Base-by-base conservation (phyloP, 192 early-diverging fungal genomes). In the Entomortierella chlamydospora region DNA sequence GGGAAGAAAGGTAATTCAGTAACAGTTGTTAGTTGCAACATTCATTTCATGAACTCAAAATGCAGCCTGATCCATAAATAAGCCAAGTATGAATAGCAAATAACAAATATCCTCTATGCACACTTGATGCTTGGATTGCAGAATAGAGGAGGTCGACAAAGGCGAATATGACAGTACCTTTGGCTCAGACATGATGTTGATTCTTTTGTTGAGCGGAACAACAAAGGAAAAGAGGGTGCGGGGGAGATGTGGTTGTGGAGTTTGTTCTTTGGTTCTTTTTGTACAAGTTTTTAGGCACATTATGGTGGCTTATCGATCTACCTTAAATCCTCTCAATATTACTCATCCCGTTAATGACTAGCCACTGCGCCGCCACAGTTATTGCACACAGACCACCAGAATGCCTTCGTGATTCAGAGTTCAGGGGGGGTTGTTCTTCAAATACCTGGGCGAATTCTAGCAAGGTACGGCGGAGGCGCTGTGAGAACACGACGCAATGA, bases 111-210 rank as follows among this genome's bases (percentile, higher is more conserved):
- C n/a, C n/a, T n/a, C n/a, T n/a, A n/a, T n/a, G n/a, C n/a, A n/a
- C n/a, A n/a, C n/a, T n/a, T n/a, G n/a, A n/a, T n/a, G n/a, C n/a
- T n/a, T n/a, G n/a, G n/a, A n/a, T n/a, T n/a, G n/a, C n/a, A n/a
- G n/a, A n/a, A n/a, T n/a, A n/a, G n/a, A n/a, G n/a, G n/a, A n/a
- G n/a, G n/a, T n/a, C n/a, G n/a, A n/a, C n/a, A 7, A 8, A 51
- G 50, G 18, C 23, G 6, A 22, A 17, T 51, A 5, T 17, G 13
- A 41, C 39, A 47, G 64, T 77, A 77, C 73, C 73, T 77, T 77
- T 67, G 73, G 73, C 62, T 77, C 73, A 28, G 73, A 65, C 73
- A 77, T 77, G 64, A 50, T 57, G 72, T 28, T 10, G n/a, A 22
- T 33, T 57, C n/a, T 33, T 34, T 50, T 50, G 68, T 61, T 70